Evolutionary conservation across 2,329 filamentous ascomycete species (phyloP), one percentile per base, ranked within the genome.

Genomic region (Sclerotinia glacialis): DNA sequence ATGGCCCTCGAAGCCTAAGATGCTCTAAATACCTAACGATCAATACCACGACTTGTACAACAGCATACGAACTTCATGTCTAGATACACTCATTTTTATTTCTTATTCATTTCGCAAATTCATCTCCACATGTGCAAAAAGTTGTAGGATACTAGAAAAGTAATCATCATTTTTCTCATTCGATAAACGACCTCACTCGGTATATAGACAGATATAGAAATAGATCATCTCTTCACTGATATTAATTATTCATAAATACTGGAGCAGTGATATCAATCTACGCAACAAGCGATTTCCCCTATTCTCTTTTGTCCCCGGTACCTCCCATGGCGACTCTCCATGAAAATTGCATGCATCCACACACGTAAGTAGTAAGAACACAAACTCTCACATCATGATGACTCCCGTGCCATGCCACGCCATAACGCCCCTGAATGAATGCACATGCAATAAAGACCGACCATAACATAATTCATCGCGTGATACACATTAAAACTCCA

Each of bases 1-100:
- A 7, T 77, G 75, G 75, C 73, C 74, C 21, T 62, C 64, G 14
- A 69, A 66, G 49, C 67, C 67, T 47, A 62, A 61, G 26, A 49
- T n/a, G 61, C 40, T 46, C 21, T 64, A 46, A 34, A 26, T 49
- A 37, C 28, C 3, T 16, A 55, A 49, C 4, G n/a, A 60, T 18
- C 31, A 26, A 5, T n/a, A 61, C 21, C 21, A 59, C 56, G 6
- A 49, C n/a, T 49, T 61, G 60, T 54, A 63, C 37, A 28, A 63
- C 18, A 62, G 34, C n/a, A 63, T 34, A 63, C 47, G 23, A 54
- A 63, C 34, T 53, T 63, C 21, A 52, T 63, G 34, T 63, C 31
- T 21, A 54, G 31, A 63, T 42, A 53, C 53, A 65, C 53, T 40
- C 21, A 37, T 16, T 65, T 26, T 53, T 50, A 40, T 37, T 47